These are phyloP conservation scores for Fusarium tjaetaba DNA, from an alignment of 2,329 filamentous ascomycete species.

Conservation along the genomic window DNA sequence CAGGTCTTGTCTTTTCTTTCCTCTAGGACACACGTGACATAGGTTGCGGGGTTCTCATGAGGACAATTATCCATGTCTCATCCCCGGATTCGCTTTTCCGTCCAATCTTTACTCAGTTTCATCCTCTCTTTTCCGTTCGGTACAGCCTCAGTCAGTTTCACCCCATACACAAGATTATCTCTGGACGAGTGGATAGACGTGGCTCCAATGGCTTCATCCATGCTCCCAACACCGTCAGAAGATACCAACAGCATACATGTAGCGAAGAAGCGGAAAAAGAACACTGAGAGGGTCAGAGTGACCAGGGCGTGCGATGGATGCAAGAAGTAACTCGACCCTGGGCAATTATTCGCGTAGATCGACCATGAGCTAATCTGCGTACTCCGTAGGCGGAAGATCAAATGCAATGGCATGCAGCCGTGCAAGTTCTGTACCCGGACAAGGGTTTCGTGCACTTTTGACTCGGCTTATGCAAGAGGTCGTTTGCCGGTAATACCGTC, in stretches of 20 bases:
- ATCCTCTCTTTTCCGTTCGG: conserved; percentile 10
- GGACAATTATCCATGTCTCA: conserved; percentile 10
- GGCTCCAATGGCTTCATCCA: conserved; percentile 20
- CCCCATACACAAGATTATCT: background rate
- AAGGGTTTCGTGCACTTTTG: conserved; percentile 36
- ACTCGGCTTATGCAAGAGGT: conserved; percentile 41
- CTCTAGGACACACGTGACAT: conserved; percentile 3
- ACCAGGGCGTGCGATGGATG: conserved; percentile 43
- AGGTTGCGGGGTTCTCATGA: conserved; percentile 6
- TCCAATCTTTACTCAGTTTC: background rate
- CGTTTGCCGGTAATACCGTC: conserved; percentile 34
- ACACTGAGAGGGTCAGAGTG: conserved; percentile 36
- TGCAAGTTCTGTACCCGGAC: conserved; percentile 39
- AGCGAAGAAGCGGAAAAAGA: conserved; percentile 40
- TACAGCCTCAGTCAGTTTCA: background rate
- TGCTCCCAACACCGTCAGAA: conserved; percentile 13
- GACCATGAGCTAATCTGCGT: conserved; percentile 14
- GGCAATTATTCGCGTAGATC: background rate
- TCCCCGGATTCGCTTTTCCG: conserved; percentile 22
- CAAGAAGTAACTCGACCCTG: conserved; percentile 35
- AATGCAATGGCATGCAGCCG: conserved; percentile 41
- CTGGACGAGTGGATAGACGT: background rate
- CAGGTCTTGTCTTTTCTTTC: background rate
- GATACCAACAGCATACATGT: conserved; percentile 5
- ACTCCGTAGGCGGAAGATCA: conserved; percentile 43